Base-by-base conservation (phyloP, 2,329 filamentous ascomycete genomes). In the Pseudocercospora eumusae region DNA sequence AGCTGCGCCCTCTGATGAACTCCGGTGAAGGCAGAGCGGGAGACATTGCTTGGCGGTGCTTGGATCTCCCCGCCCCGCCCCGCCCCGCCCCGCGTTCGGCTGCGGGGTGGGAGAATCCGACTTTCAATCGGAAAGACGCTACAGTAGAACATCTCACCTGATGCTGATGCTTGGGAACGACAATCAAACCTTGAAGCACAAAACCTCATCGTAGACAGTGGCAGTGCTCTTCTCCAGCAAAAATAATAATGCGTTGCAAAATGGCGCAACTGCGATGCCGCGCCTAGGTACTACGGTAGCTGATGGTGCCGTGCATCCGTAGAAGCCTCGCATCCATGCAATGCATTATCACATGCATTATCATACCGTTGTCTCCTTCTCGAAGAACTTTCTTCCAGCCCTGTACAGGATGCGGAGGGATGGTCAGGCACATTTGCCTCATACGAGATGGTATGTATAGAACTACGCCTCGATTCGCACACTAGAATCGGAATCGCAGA, bases 21-120 rank as follows among this genome's bases (percentile, higher is more conserved):
- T 25, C 23, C 47, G 47, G 47, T 28, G 47, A 50, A 28, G 47
- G 47, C 47, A 50, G 47, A 50, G 23, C n/a, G 23, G 28, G 47
- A n/a, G 20, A 50, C 13, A 8, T 50, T 23, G 20, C 20, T n/a
- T 11, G 21, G 47, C n/a, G 23, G 47, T 25, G 47, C 10, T 28
- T 23, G 23, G n/a, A n/a, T n/a, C n/a, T n/a, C n/a, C n/a, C n/a
- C n/a, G n/a, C n/a, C n/a, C n/a, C n/a, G n/a, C n/a, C n/a, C n/a
- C n/a, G n/a, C n/a, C n/a, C n/a, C n/a, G n/a, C n/a, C n/a, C n/a
- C n/a, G n/a, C n/a, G n/a, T 44, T 13, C 36, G n/a, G 36, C 36
- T 44, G 40, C 20, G 40, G 20, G 40, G 18, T 44, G 18, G 40
- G 40, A 44, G 40, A 44, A 44, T 21, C 40, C n/a, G n/a, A n/a